Conservation (phyloP, 2,329 filamentous ascomycete species). For the Macrophomina pseudophaseolina region DNA sequence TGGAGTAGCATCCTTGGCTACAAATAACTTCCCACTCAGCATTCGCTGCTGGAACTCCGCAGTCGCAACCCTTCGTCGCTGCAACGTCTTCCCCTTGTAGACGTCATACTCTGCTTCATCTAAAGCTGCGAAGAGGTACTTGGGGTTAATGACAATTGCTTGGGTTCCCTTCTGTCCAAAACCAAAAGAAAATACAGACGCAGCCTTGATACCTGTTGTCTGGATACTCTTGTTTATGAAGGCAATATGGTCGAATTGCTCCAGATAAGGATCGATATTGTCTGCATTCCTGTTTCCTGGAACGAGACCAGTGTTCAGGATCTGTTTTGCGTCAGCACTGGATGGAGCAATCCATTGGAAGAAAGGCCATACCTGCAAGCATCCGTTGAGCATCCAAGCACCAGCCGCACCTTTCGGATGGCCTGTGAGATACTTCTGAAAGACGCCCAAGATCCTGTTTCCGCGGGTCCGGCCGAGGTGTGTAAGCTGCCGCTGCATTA, state of each 20-base stretch:
- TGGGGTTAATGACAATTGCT: constrained; percentile 44
- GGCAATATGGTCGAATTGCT: constrained; percentile 37
- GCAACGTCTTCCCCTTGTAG: constrained; percentile 4
- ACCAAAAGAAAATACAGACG: constrained; percentile 50
- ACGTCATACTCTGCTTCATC: constrained; percentile 2
- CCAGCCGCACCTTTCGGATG: constrained; percentile 47
- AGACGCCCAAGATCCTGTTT: constrained; percentile 41
- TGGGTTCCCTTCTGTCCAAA: constrained; percentile 54
- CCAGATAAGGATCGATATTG: constrained; percentile 38
- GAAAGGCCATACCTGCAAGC: constrained; percentile 35
- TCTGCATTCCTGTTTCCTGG: constrained; percentile 48
- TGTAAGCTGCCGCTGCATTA: constrained; percentile 43
- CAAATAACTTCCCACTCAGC: neutral
- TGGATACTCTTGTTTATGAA: constrained; percentile 40
- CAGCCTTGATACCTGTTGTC: constrained; percentile 39
- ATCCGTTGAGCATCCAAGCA: constrained; percentile 43
- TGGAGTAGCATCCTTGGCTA: constrained; percentile 11
- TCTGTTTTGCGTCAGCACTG: constrained; percentile 46
- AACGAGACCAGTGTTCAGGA: constrained; percentile 39
- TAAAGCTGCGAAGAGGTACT: constrained; percentile 33
- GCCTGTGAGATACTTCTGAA: constrained; percentile 47
- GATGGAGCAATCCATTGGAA: constrained; percentile 38
- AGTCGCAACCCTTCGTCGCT: constrained; percentile 7
- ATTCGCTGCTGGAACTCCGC: constrained; percentile 9
- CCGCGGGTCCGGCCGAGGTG: constrained; percentile 44